A percentile compares a stretch with the other conserved stretches of the same genome.
Conservation (phyloP, 345 rosid genomes). For the Eutrema japonicum region DNA sequence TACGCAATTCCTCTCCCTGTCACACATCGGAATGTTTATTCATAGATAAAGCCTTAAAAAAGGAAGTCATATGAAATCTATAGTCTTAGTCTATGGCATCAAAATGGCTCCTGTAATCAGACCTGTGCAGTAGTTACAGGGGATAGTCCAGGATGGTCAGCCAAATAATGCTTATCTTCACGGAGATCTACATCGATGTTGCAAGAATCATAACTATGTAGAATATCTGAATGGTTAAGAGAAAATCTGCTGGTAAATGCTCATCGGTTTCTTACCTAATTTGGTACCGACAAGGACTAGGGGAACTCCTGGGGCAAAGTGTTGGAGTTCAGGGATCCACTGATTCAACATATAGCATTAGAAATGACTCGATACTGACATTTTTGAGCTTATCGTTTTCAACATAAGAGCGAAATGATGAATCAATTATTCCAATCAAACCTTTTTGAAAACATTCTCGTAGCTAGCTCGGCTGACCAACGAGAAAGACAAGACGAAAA, state of each 20-base stretch:
- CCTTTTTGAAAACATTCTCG: slow-evolving; percentile 94
- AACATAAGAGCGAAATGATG: slow-evolving; percentile 5
- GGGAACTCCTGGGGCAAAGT: slow-evolving; percentile 90
- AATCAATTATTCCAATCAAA: slow-evolving; percentile 24
- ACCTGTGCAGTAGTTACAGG: slow-evolving; percentile 97
- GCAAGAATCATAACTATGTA: slow-evolving; percentile 30
- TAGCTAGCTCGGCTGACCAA: slow-evolving; percentile 95
- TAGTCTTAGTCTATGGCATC: background rate
- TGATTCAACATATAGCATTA: slow-evolving; percentile 46
- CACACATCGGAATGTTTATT: slow-evolving; percentile 9
- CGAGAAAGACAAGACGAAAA: slow-evolving; percentile 95
- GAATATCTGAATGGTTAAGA: slow-evolving; percentile 27
- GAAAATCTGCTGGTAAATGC: slow-evolving; percentile 19
- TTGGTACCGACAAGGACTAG: slow-evolving; percentile 91
- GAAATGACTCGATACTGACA: slow-evolving; percentile 20
- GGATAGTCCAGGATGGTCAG: slow-evolving; percentile 92
- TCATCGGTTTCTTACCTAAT: slow-evolving; percentile 59
- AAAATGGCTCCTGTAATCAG: slow-evolving; percentile 26
- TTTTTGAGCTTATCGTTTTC: background rate
- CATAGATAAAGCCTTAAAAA: background rate
- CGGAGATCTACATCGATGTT: slow-evolving; percentile 77
- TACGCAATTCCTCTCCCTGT: slow-evolving; percentile 97
- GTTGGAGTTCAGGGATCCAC: slow-evolving; percentile 99
- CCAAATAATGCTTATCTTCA: slow-evolving; percentile 89
- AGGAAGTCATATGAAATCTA: background rate